A percentile compares a stretch with the other conserved stretches of the same genome.
Conservation (phyloP, 768 basidiomycete species). For the Boletus barrowsii region DNA sequence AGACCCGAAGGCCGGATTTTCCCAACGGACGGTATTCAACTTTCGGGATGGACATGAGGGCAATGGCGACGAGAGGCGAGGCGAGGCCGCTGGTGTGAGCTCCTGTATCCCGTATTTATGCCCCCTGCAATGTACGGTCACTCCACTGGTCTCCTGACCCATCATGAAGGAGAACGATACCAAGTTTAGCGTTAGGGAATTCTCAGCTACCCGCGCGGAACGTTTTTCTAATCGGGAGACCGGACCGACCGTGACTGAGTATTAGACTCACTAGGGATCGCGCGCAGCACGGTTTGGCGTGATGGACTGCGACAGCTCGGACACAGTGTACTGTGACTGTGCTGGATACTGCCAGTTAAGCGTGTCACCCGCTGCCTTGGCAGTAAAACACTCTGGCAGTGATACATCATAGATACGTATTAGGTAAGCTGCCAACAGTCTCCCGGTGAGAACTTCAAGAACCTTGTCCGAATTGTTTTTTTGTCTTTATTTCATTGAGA, state of each 20-base stretch:
- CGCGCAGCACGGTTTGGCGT: background rate
- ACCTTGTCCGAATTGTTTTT: background rate
- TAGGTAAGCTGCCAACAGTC: constrained; percentile 4
- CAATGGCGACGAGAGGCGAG: too few relatives aligned
- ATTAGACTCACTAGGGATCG: background rate
- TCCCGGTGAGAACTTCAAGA: background rate
- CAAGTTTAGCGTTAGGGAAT: background rate
- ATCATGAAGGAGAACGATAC: background rate
- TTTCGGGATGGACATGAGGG: constrained; percentile 1
- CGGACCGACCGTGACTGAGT: background rate
- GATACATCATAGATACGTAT: background rate
- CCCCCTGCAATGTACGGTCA: background rate
- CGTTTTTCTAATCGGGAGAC: background rate
- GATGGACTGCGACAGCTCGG: background rate
- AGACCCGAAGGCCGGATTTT: constrained; percentile 29
- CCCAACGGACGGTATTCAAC: constrained; percentile 27
- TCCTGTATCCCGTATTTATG: background rate
- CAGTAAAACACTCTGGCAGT: background rate
- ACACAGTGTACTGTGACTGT: background rate
- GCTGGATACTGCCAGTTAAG: background rate
- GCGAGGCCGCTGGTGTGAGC: background rate
- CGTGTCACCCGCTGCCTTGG: background rate
- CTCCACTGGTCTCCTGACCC: background rate
- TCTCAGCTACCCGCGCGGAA: too few relatives aligned
- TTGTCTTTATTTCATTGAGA: background rate